Percentiles rank a stretch among this genome's conserved stretches.
phyloP scores from a whole-genome alignment of 805 yeast genomes.

The Kodamaea kakaduensis region DNA sequence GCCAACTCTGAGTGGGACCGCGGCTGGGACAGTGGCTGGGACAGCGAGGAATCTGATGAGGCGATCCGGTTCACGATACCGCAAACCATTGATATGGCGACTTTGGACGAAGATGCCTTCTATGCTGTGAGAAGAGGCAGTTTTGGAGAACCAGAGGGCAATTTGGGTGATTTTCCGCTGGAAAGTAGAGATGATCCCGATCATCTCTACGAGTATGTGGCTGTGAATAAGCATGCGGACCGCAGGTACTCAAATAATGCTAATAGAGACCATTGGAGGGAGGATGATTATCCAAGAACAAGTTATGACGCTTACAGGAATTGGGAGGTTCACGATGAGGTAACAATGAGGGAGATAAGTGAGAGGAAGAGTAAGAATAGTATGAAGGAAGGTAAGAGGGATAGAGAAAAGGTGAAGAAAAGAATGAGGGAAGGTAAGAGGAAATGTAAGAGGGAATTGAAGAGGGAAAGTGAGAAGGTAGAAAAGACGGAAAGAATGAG shows the following conservation, averaged over 20 bases:
- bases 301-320: conserved; percentile 26
- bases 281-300: conserved; percentile 18
- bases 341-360: conserved; percentile 11
- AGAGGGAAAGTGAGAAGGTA: too few species aligned
- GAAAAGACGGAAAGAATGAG: too few species aligned
- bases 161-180: not conserved
- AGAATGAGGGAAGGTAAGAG: too few species aligned
- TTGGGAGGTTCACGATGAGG: conserved; percentile 29
- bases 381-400: too few species aligned
- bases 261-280: conserved; percentile 3
- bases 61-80: not conserved
- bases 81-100: not conserved
- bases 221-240: conserved; percentile 12
- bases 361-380: not conserved
- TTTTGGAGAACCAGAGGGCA: conserved; percentile 9
- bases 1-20: not conserved
- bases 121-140: conserved; percentile 9
- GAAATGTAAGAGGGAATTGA: too few species aligned
- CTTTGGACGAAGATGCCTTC: conserved; percentile 12
- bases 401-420: too few species aligned
- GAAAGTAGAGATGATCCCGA: not conserved
- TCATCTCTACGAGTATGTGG: conserved; percentile 12
- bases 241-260: conserved; percentile 15
- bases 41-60: conserved; percentile 3
- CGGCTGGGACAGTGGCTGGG: conserved; percentile 1